Percentiles rank a stretch among this genome's conserved stretches.
phyloP scores from a whole-genome alignment of 176 grass and related monocot species.

The Areca catechu region DNA sequence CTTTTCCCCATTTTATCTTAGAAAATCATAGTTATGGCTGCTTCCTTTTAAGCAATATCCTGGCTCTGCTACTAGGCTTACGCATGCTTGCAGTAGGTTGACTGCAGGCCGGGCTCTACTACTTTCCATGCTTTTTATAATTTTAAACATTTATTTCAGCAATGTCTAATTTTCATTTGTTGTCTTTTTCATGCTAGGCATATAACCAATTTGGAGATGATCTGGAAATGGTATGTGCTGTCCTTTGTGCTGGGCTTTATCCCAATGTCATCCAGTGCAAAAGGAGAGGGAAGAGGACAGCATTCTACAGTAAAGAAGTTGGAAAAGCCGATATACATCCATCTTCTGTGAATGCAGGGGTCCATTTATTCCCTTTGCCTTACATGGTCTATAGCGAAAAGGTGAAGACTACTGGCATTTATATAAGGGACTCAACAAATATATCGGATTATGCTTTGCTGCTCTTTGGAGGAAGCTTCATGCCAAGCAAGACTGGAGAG shows the following conservation, averaged over 20 bases:
- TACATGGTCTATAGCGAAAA: conserved; percentile 95
- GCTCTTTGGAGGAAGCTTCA: conserved; percentile 70
- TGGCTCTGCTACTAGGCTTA: no score
- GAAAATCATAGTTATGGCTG: no score
- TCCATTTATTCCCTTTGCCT: conserved; percentile 66
- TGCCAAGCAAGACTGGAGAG: conserved; percentile 58
- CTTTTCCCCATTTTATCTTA: no score
- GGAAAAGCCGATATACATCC: conserved; percentile 93
- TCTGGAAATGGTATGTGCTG: conserved; percentile 83
- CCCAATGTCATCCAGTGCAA: conserved; percentile 93
- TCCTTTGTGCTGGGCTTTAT: conserved; percentile 86
- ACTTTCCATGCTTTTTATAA: no score
- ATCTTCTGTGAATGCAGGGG: conserved; percentile 76
- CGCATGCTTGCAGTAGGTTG: no score
- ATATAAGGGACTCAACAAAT: conserved; percentile 87
- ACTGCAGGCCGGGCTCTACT: no score
- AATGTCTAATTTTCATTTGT: no score
- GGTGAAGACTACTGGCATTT: conserved; percentile 82
- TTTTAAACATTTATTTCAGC: no score
- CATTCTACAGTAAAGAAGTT: conserved; percentile 86
- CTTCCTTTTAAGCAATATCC: no score
- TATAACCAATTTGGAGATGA: conserved; percentile 73
- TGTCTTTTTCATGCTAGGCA: conserved; percentile 37
- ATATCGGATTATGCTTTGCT: conserved; percentile 92
- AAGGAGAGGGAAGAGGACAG: conserved; percentile 70